These are phyloP conservation scores for Rhynchospora tenuis DNA, from an alignment of 176 grass and related monocot species.

Conservation along the genomic window DNA sequence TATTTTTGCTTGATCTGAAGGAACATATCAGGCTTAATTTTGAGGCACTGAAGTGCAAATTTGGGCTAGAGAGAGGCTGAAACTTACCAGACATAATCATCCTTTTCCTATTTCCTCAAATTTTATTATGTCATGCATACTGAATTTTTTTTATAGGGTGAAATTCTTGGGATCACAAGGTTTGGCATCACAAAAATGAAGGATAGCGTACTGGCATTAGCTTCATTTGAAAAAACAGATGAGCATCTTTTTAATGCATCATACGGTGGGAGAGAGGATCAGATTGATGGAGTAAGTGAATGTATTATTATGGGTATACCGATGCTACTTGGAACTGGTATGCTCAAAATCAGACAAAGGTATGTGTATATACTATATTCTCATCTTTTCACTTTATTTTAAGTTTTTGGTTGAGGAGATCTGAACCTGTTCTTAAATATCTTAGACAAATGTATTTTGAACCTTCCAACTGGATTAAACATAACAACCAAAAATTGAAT, in stretches of 20 bases:
- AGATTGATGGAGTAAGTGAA: conserved; percentile 86
- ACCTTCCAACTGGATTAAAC: background rate
- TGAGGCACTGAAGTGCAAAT: background rate
- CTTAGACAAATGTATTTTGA: background rate
- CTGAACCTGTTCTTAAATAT: background rate
- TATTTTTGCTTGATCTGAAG: background rate
- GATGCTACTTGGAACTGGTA: conserved; percentile 89
- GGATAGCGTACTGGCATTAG: conserved; percentile 79
- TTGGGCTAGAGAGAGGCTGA: background rate
- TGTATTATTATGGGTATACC: conserved; percentile 97
- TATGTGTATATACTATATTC: conserved; percentile 25
- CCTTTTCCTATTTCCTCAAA: conserved; percentile 1
- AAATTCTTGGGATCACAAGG: conserved; percentile 82
- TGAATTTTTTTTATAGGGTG: conserved; percentile 54
- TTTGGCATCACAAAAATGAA: conserved; percentile 95
- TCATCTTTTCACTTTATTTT: conserved; percentile 2
- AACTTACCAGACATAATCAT: background rate
- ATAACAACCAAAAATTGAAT: background rate
- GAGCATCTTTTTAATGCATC: conserved; percentile 97
- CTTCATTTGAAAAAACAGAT: conserved; percentile 89
- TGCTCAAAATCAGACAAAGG: conserved; percentile 96
- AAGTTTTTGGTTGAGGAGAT: too few species aligned
- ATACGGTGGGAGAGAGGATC: conserved; percentile 61
- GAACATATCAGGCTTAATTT: background rate
- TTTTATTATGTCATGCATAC: background rate